These are phyloP conservation scores for Geoglossum cookeanum DNA, from an alignment of 2,329 filamentous ascomycete genomes.

Conservation along the genomic window DNA sequence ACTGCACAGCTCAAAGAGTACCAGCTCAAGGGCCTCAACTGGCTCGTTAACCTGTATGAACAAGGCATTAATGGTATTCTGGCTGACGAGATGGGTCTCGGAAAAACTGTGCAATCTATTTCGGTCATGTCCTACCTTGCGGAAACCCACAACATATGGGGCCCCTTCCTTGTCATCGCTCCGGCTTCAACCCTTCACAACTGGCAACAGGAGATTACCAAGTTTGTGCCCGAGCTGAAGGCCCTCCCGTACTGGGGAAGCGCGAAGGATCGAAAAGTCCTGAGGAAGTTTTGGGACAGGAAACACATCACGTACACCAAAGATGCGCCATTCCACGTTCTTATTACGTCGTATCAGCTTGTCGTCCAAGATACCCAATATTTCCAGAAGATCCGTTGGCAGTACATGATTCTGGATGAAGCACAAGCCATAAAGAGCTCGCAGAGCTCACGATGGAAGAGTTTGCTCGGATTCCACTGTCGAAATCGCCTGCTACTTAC, in stretches of 20 bases:
- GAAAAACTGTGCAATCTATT: constrained; percentile 97
- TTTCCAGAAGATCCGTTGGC: constrained; percentile 98
- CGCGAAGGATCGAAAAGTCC: constrained; percentile 79
- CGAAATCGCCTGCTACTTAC: constrained; percentile 85
- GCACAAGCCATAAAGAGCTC: constrained; percentile 98
- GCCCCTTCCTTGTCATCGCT: constrained; percentile 89
- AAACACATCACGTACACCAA: constrained; percentile 92
- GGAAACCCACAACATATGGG: constrained; percentile 95
- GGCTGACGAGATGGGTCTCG: constrained; percentile 98
- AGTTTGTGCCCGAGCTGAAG: constrained; percentile 87
- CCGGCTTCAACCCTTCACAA: constrained; percentile 95
- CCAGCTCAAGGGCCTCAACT: constrained; percentile 96
- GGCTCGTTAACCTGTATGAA: constrained; percentile 96
- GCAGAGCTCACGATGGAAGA: constrained; percentile 92
- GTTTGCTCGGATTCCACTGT: constrained; percentile 79
- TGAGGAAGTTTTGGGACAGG: constrained; percentile 97
- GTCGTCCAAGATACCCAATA: constrained; percentile 93
- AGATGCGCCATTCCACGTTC: constrained; percentile 85
- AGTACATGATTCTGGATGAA: constrained; percentile 99
- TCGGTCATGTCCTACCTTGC: constrained; percentile 98
- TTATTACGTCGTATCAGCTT: constrained; percentile 91
- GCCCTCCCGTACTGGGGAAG: constrained; percentile 96
- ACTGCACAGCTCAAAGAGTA: constrained; percentile 95
- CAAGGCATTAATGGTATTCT: constrained; percentile 99
- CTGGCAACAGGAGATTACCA: constrained; percentile 96